phyloP scores from a whole-genome alignment of 116 monocot genomes.

The Dioscorea cayenensis region DNA sequence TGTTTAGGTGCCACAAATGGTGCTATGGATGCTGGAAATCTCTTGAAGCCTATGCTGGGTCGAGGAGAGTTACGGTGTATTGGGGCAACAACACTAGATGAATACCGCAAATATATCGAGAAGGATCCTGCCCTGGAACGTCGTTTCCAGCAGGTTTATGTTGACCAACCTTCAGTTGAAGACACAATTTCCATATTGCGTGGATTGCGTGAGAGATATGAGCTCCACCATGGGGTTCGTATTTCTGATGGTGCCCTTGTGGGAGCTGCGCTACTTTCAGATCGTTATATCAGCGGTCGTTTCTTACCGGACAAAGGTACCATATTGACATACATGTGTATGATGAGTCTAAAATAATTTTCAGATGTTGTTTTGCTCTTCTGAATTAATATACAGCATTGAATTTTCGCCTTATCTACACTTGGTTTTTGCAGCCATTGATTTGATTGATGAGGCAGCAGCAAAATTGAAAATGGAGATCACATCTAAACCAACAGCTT shows the following conservation, averaged over 20 bases:
- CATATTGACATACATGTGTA: background rate
- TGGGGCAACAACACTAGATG: conserved; percentile 96
- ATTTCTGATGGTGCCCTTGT: conserved; percentile 94
- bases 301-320: conserved; percentile 99
- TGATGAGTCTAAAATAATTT: too few species aligned
- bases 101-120: conserved; percentile 97
- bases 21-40: conserved; percentile 97
- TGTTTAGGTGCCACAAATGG: conserved; percentile 88
- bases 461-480: conserved; percentile 99
- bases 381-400: background rate
- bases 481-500: conserved; percentile 89
- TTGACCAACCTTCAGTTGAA: conserved; percentile 88
- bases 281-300: conserved; percentile 92
- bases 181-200: conserved; percentile 96
- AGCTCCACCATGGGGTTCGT: conserved; percentile 94
- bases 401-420: conserved; percentile 1
- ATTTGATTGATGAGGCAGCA: conserved; percentile 97
- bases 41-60: conserved; percentile 98
- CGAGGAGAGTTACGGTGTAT: conserved; percentile 96
- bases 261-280: conserved; percentile 84
- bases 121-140: conserved; percentile 98
- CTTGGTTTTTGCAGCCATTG: conserved; percentile 69
- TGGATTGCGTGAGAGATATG: conserved; percentile 94
- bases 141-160: conserved; percentile 96
- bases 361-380: too few species aligned